Percentiles rank a stretch among this genome's conserved stretches.
These are phyloP conservation scores for Citrullus amarus DNA, from an alignment of 306 rosid genomes.

Conservation along the genomic window DNA sequence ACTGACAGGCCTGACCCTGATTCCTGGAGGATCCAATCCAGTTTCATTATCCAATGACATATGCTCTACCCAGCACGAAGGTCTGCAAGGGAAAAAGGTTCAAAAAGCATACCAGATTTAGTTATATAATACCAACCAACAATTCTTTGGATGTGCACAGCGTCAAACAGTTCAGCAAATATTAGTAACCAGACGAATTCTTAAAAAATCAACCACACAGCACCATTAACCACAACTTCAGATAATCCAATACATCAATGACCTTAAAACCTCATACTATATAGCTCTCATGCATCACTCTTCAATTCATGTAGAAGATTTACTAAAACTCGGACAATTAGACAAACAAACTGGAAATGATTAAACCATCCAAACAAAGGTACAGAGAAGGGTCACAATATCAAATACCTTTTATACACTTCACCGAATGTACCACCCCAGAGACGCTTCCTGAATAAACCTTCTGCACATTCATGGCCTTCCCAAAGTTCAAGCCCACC, in stretches of 20 bases:
- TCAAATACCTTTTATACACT: slow-evolving; percentile 54
- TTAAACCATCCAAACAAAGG: not conserved
- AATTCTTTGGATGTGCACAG: not conserved
- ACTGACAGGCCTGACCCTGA: slow-evolving; percentile 66
- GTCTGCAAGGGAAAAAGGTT: slow-evolving; percentile 31
- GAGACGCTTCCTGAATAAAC: slow-evolving; percentile 60
- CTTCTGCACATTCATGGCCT: slow-evolving; percentile 67
- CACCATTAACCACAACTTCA: not conserved
- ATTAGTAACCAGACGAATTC: not conserved
- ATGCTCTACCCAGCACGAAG: slow-evolving; percentile 80
- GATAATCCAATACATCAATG: not conserved
- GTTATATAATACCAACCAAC: not conserved
- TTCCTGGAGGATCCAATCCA: slow-evolving; percentile 69
- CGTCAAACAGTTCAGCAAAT: not conserved
- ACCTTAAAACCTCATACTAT: not conserved
- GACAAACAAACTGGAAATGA: not conserved
- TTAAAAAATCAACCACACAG: not conserved
- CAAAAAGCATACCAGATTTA: slow-evolving; percentile 4
- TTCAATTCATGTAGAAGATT: not conserved
- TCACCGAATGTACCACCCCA: slow-evolving; percentile 89
- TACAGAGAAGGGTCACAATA: not conserved
- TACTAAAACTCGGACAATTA: not conserved
- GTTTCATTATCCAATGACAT: slow-evolving; percentile 82
- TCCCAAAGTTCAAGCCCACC: slow-evolving; percentile 86
- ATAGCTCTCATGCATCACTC: not conserved